A percentile compares a stretch with the other conserved stretches of the same genome.
Evolutionary conservation across 331 rosid genomes (phyloP).

Genomic region (Prunus yedoensis): DNA sequence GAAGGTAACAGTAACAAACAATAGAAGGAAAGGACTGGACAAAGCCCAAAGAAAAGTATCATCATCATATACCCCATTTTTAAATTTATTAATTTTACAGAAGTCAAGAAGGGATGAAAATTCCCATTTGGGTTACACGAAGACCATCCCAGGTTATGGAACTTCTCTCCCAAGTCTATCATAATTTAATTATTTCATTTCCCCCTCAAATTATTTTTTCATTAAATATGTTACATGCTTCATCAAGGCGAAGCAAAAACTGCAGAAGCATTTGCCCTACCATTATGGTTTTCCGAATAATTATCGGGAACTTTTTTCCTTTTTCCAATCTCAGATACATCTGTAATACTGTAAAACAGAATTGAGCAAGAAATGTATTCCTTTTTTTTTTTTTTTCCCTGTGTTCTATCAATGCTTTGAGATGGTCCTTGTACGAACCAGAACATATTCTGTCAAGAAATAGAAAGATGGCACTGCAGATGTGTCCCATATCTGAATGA

Average conservation of each 20-base stretch:
- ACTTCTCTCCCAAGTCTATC: not conserved
- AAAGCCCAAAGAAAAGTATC: not conserved
- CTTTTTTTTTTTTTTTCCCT: not conserved
- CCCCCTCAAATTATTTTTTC: not conserved
- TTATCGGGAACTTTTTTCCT: not conserved
- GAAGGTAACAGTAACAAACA: constrained; percentile 1
- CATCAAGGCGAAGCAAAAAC: not conserved
- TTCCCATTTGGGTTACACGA: not conserved
- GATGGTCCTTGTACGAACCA: not conserved
- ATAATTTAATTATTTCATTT: not conserved
- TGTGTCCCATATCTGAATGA: not conserved
- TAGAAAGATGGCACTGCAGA: not conserved
- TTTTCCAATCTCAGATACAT: not conserved
- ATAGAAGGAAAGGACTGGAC: not conserved
- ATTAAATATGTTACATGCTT: not conserved
- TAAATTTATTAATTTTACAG: not conserved
- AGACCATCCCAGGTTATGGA: not conserved
- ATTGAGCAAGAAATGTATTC: not conserved
- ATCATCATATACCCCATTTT: not conserved
- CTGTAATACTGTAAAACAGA: not conserved
- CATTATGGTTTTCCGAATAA: not conserved
- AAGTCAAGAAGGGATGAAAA: not conserved
- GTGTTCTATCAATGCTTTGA: not conserved
- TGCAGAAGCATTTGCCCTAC: not conserved
- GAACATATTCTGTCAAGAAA: not conserved